Base-by-base conservation (phyloP, 2,329 filamentous ascomycete species). In the Cladosporium halotolerans region DNA sequence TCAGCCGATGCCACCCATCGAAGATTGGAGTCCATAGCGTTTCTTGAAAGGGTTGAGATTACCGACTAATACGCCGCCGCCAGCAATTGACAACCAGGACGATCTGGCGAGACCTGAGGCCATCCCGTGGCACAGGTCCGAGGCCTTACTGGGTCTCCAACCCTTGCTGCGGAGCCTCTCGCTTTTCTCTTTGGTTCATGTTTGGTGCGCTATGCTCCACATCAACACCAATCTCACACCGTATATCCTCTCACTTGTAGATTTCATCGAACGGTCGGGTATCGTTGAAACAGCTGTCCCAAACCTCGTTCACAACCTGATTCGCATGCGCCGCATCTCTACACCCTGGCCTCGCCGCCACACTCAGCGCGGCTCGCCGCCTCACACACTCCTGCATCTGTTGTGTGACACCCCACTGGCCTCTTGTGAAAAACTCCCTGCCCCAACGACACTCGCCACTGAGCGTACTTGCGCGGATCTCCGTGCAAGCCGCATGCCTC, bases 231-330 rank as follows among this genome's bases (percentile, higher is more conserved):
- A 28, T 28, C 36, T 14, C 4, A 39, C n/a, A 13, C n/a, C 36
- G 8, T n/a, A n/a, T 11, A 11, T 14, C 43, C 7, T 14, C 47
- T 66, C 59, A 92, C 69, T 89, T 84, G 70, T 96, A 99, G 50
- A 99, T 90, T 69, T 97, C 92, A 70, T 97, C 90, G 72, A 99
- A 99, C 2, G 93, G 93, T 65, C 93, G 79, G 3, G 92, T 97
- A 72, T 99, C 93, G 48, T 82, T 76, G 69, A 95, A 99, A 71
- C 93, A 99, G 63, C 90, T 96, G 62, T 96, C 91, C 89, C 92
- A 99, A n/a, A 99, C 93, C 71, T 95, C 86, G 71, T 97, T 93
- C 54, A 99, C 89, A 23, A 95, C 84, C 73, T 87, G 89, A 48
- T 83, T 81, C 3, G 93, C 93, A 61, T 97, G 88, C 11, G 84